Percentiles rank a stretch among this genome's conserved stretches.
phyloP scores from a whole-genome alignment of 2,329 filamentous ascomycete genomes.

The Aspergillus ochraceoroseus region DNA sequence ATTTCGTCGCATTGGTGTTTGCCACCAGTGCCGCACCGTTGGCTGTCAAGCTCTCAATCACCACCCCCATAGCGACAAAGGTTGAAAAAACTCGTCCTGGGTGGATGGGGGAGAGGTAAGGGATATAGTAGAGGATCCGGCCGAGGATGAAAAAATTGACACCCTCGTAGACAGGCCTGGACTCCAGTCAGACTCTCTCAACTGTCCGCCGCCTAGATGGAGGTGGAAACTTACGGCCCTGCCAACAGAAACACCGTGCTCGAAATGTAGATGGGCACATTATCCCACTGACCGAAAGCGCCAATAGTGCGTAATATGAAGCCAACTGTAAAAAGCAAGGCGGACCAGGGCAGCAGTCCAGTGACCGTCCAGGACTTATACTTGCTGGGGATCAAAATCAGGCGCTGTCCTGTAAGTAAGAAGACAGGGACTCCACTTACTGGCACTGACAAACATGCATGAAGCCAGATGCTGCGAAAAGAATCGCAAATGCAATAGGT shows the following conservation, averaged over 20 bases:
- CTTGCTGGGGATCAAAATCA: slow-evolving; percentile 27
- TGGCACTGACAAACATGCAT: slow-evolving; percentile 40
- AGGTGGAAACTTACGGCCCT: slow-evolving; percentile 39
- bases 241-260: slow-evolving; percentile 39
- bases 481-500: slow-evolving; percentile 39
- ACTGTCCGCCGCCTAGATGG: too few relatives aligned
- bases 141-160: slow-evolving; percentile 52
- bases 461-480: slow-evolving; percentile 38
- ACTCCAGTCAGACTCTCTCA: background rate
- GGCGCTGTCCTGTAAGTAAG: too few relatives aligned
- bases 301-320: slow-evolving; percentile 37
- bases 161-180: slow-evolving; percentile 40
- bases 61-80: slow-evolving; percentile 51
- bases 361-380: slow-evolving; percentile 43
- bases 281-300: slow-evolving; percentile 35
- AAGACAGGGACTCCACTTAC: too few relatives aligned
- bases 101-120: slow-evolving; percentile 50
- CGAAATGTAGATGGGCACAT: slow-evolving; percentile 37
- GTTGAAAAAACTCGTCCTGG: slow-evolving; percentile 56
- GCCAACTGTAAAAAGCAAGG: slow-evolving; percentile 38
- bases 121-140: slow-evolving; percentile 47
- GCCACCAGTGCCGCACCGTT: slow-evolving; percentile 49
- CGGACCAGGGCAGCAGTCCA: slow-evolving; percentile 41
- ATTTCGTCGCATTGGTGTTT: slow-evolving; percentile 35
- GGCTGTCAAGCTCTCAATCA: slow-evolving; percentile 48